Conservation (phyloP, 2,329 filamentous ascomycete genomes). For the Colletotrichum costaricense region DNA sequence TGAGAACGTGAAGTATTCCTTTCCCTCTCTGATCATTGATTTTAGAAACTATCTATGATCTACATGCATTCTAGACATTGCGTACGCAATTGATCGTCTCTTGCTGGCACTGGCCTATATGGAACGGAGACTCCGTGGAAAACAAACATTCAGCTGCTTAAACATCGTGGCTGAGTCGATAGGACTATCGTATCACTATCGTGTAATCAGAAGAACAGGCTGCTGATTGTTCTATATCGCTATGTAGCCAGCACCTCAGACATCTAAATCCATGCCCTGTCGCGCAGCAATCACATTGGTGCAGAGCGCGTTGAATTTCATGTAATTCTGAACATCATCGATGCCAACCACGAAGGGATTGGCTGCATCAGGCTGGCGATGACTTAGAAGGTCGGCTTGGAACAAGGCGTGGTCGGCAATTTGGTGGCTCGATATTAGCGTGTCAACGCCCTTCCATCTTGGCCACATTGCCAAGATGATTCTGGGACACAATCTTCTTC, state of each 20-base stretch:
- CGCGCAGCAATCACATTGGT: not conserved
- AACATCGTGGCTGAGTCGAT: no score
- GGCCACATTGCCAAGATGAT: conserved; percentile 36
- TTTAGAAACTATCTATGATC: no score
- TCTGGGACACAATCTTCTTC: conserved; percentile 31
- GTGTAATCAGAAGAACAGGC: no score
- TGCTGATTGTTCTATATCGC: no score
- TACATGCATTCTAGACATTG: no score
- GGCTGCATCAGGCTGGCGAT: not conserved
- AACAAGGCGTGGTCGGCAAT: conserved; percentile 38
- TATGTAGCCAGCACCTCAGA: not conserved
- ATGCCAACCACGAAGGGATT: not conserved
- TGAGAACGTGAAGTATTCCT: no score
- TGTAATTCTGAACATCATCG: not conserved
- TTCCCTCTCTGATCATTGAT: no score
- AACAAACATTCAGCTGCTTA: no score
- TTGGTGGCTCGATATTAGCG: conserved; percentile 39
- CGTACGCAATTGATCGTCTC: no score
- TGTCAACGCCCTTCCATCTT: conserved; percentile 34
- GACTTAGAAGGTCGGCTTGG: not conserved
- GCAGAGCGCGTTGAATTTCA: not conserved
- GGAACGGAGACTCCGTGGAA: no score
- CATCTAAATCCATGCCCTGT: not conserved
- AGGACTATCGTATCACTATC: no score
- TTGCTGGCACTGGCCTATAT: no score